phyloP scores from a whole-genome alignment of 805 yeast genomes.

The Metschnikowia picachoensis region DNA sequence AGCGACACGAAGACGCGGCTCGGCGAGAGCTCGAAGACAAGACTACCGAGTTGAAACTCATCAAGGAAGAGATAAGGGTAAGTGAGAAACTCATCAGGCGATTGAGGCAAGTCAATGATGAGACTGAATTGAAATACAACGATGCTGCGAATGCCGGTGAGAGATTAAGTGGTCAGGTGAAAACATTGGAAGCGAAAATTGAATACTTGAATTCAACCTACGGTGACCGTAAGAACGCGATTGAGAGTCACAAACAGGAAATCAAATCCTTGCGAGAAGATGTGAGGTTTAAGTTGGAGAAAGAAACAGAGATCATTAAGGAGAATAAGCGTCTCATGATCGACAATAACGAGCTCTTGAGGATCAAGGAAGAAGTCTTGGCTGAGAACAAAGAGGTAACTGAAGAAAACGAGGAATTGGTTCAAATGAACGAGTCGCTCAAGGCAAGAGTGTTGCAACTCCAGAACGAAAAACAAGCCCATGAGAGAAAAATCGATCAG shows the following conservation, averaged over 20 bases:
- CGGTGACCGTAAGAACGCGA: slow-evolving; percentile 20
- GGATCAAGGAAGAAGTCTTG: slow-evolving; percentile 27
- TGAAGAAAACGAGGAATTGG: slow-evolving; percentile 40
- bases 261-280: slow-evolving; percentile 52
- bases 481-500: slow-evolving; percentile 35
- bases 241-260: slow-evolving; percentile 43
- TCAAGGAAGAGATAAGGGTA: slow-evolving; percentile 49
- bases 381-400: slow-evolving; percentile 35
- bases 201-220: slow-evolving; percentile 23
- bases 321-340: slow-evolving; percentile 58
- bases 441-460: slow-evolving; percentile 26
- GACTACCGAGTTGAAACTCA: slow-evolving; percentile 46
- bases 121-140: slow-evolving; percentile 29
- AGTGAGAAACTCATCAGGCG: slow-evolving; percentile 54
- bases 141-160: slow-evolving; percentile 11
- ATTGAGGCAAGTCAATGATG: slow-evolving; percentile 21
- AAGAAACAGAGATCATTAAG: slow-evolving; percentile 63
- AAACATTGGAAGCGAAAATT: slow-evolving; percentile 24
- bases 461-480: slow-evolving; percentile 32
- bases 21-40: slow-evolving; percentile 55
- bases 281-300: slow-evolving; percentile 50
- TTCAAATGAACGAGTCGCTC: slow-evolving; percentile 25
- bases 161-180: slow-evolving; percentile 12
- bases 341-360: slow-evolving; percentile 48
- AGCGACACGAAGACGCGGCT: slow-evolving; percentile 55